Base-by-base conservation (phyloP, 1,139 yeast genomes). In the Yarrowia galli region DNA sequence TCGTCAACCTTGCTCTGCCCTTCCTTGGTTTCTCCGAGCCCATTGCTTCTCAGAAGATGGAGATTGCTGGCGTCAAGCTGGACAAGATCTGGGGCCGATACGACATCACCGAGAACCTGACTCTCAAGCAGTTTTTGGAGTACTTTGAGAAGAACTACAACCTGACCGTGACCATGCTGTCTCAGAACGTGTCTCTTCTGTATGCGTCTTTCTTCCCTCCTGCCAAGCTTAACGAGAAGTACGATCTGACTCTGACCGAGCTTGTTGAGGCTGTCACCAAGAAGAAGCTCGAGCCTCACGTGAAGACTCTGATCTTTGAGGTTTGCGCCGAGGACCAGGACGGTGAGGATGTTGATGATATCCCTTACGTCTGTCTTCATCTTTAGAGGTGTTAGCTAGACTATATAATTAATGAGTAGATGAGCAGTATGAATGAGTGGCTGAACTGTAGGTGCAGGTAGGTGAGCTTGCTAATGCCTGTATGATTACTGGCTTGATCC, bases 11-110 rank as follows among this genome's bases (percentile, higher is more conserved):
- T 79, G 98, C 99, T 0, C 85, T 96, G 72, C 99, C 99, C 71
- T 95, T 96, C 81, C 86, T 96, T 77, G 99, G 97, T 12, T 95
- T 95, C 77, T 91, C 97, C 10, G 99, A 96, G 79, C 99, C 99
- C 68, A 87, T 95, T 75, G 88, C 89, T 67, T 91, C 97, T 45
- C 85, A 91, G 67, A 88, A 89, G 79, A 89, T 90, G 69, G 87
- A 89, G 76, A 93, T 92, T 79, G 92, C 92, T 74, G 89, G 75
- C 22, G 72, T 85, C 70, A 83, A 82, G 70, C 89, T 91, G 74
- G 99, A 96, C 78, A 87, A 85, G 79, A 92, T 93, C 74, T 95
- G 99, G 99, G 98, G 92, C 75, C 86, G 98, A 77, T 93, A 93
- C 77, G 93, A 89, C 73, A 80, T 95, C 68, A 76, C 86, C 67